phyloP scores from a whole-genome alignment of 1,284 basidiomycete genomes.

The Porogramme epimiltina region DNA sequence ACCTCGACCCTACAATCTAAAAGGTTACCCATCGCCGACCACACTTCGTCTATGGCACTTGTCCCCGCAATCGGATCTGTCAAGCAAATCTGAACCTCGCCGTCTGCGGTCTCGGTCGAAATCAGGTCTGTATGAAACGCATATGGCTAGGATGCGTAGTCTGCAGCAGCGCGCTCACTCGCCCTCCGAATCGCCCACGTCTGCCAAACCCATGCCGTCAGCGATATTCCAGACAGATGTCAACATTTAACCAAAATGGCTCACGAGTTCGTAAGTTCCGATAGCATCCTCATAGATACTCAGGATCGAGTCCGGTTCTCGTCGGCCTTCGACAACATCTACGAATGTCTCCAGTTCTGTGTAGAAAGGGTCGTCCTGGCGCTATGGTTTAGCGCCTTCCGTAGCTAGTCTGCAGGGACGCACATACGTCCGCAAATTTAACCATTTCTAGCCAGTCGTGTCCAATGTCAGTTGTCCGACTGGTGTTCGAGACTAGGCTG shows the following conservation, averaged over 20 bases:
- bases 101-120: no score
- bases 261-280: conserved; percentile 28
- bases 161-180: conserved; percentile 17
- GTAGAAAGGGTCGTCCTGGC: conserved; percentile 42
- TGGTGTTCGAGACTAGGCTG: background rate
- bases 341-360: conserved; percentile 41
- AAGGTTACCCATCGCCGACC: no score
- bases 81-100: no score
- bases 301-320: conserved; percentile 11
- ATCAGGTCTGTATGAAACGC: no score
- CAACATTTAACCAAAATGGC: background rate
- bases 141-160: no score
- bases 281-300: conserved; percentile 29
- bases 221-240: background rate
- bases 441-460: conserved; percentile 4
- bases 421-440: conserved; percentile 7
- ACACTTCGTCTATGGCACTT: no score
- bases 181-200: conserved; percentile 27
- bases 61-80: no score
- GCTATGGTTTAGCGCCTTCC: background rate
- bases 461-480: background rate
- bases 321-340: conserved; percentile 29
- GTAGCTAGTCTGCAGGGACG: background rate
- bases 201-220: conserved; percentile 3
- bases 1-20: no score